phyloP scores from a whole-genome alignment of 1,139 yeast species.

The Candida pseudoviswanathii region DNA sequence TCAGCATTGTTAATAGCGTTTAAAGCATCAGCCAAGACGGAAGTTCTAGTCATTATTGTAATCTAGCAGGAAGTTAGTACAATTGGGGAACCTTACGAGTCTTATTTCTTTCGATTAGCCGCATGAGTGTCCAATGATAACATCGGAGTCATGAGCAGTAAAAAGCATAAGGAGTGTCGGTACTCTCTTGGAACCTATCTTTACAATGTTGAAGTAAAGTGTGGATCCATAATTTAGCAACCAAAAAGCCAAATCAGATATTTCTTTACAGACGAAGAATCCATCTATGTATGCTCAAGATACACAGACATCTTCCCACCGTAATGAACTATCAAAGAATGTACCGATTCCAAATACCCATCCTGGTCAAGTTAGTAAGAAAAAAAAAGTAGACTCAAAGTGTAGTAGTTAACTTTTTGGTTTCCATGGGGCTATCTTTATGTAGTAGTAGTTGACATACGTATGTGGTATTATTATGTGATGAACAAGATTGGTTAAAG shows the following conservation, averaged over 20 bases:
- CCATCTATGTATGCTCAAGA: conserved; percentile 5
- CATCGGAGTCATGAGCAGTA: conserved; percentile 38
- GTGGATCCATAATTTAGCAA: conserved; percentile 9
- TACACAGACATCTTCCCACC: conserved; percentile 3
- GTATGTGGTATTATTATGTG: neutral
- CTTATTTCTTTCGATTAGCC: conserved; percentile 20
- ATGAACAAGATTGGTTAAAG: conserved; percentile 1
- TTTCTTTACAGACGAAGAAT: conserved; percentile 1
- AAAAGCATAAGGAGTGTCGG: conserved; percentile 27
- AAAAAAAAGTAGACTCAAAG: conserved; percentile 8
- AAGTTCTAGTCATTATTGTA: conserved; percentile 87
- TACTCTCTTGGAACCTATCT: conserved; percentile 22
- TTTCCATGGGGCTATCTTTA: conserved; percentile 2
- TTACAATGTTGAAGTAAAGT: conserved; percentile 17
- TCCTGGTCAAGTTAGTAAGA: neutral
- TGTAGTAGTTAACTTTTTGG: neutral
- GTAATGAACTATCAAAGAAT: conserved; percentile 12
- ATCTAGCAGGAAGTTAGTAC: conserved; percentile 15
- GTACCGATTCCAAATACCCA: conserved; percentile 12
- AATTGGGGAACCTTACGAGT: neutral
- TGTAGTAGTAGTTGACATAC: neutral
- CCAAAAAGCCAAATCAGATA: neutral
- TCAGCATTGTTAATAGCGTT: conserved; percentile 99
- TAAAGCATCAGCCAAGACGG: conserved; percentile 98
- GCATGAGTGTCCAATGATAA: conserved; percentile 39